These are phyloP conservation scores for Russula lepida DNA, from an alignment of 768 basidiomycete genomes.

Conservation along the genomic window DNA sequence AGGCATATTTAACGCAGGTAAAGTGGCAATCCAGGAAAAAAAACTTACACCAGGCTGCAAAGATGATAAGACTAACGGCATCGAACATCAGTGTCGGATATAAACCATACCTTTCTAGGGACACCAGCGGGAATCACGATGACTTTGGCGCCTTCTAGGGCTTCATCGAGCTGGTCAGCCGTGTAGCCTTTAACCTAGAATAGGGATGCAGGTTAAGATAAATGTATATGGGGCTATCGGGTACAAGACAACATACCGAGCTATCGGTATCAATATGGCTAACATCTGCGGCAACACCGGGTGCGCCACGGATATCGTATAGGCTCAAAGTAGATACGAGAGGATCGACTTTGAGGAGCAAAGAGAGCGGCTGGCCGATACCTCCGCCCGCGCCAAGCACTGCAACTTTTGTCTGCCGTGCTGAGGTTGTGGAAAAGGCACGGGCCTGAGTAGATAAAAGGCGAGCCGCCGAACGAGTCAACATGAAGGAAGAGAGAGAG, in stretches of 20 bases:
- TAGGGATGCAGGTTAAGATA: neutral
- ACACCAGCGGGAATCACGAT: slow-evolving; percentile 99
- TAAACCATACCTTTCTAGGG: slow-evolving; percentile 75
- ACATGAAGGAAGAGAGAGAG: slow-evolving; percentile 39
- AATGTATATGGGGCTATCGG: neutral
- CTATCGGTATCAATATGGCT: slow-evolving; percentile 86
- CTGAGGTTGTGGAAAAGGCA: slow-evolving; percentile 66
- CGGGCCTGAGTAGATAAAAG: slow-evolving; percentile 47
- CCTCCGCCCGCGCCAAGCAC: slow-evolving; percentile 98
- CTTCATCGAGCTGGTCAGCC: slow-evolving; percentile 81
- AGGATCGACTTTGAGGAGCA: slow-evolving; percentile 90
- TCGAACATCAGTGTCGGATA: neutral
- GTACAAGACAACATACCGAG: slow-evolving; percentile 43
- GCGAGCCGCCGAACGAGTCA: slow-evolving; percentile 56
- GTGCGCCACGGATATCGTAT: slow-evolving; percentile 92
- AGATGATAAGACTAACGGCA: slow-evolving; percentile 25
- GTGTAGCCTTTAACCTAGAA: slow-evolving; percentile 67
- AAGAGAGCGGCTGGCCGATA: slow-evolving; percentile 94
- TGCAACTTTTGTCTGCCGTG: slow-evolving; percentile 78
- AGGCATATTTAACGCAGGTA: slow-evolving; percentile 23
- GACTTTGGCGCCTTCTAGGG: slow-evolving; percentile 83
- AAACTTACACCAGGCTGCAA: slow-evolving; percentile 72
- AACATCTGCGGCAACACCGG: slow-evolving; percentile 96
- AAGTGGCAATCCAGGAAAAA: slow-evolving; percentile 15
- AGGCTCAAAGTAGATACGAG: slow-evolving; percentile 77